These are phyloP conservation scores for Protomyces macrosporus DNA, from an alignment of 1,139 yeast genomes.

Conservation along the genomic window DNA sequence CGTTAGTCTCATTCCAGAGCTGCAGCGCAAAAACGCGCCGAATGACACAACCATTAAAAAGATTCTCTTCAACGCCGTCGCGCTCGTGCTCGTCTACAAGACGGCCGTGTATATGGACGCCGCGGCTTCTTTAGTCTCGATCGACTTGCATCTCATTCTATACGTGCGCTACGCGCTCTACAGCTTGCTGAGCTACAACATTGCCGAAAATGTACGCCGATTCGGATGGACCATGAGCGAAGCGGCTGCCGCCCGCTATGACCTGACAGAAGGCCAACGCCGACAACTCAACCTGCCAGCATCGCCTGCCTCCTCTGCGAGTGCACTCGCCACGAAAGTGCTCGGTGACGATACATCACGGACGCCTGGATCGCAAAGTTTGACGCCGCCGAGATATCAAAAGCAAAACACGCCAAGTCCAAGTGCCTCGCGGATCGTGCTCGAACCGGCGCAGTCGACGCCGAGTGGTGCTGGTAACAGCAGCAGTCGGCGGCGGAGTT, in stretches of 20 bases:
- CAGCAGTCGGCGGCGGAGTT: neutral
- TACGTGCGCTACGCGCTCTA: constrained; percentile 3
- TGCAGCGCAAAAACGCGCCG: constrained; percentile 12
- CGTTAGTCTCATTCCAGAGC: neutral
- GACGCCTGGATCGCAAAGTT: neutral
- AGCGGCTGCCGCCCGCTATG: neutral
- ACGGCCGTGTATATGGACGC: neutral
- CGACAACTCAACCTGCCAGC: constrained; percentile 15
- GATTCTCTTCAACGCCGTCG: constrained; percentile 6
- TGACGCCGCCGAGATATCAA: constrained; percentile 18
- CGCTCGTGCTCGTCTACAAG: constrained; percentile 6
- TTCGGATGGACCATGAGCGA: constrained; percentile 17
- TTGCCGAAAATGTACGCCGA: constrained; percentile 10
- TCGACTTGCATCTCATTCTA: neutral
- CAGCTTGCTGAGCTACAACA: constrained; percentile 3
- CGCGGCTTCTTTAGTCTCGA: neutral
- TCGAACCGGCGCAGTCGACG: neutral
- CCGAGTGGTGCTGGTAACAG: neutral
- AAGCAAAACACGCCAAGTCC: constrained; percentile 19
- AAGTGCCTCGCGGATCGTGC: neutral
- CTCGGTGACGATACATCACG: neutral
- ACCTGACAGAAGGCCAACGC: constrained; percentile 16
- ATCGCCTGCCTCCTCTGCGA: constrained; percentile 1
- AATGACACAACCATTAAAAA: constrained; percentile 15
- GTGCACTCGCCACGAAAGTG: neutral